These are phyloP conservation scores for Telfairia occidentalis DNA, from an alignment of 331 rosid genomes.

Conservation along the genomic window DNA sequence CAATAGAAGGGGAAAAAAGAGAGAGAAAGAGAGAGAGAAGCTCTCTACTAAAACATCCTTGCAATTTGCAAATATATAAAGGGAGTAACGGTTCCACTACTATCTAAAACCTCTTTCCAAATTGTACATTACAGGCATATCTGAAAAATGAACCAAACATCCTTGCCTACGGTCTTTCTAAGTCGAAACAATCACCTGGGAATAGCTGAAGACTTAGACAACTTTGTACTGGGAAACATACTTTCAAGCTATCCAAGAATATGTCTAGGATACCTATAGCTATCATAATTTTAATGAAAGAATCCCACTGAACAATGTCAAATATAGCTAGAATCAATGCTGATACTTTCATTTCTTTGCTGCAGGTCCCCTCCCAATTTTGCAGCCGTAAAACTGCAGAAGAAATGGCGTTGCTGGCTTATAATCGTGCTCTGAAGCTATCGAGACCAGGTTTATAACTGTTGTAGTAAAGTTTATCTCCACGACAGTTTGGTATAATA, in stretches of 20 bases:
- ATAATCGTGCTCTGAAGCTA: constrained; percentile 86
- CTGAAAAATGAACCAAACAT: background rate
- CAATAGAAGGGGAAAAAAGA: background rate
- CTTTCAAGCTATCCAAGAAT: background rate
- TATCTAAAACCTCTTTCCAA: background rate
- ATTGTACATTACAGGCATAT: background rate
- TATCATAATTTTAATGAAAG: background rate
- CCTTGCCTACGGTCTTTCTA: background rate
- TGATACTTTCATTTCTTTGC: background rate
- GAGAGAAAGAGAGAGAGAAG: background rate
- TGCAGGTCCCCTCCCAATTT: constrained; percentile 66
- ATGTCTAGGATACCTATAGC: background rate
- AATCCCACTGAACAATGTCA: background rate
- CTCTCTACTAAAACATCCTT: background rate
- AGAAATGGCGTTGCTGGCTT: constrained; percentile 78
- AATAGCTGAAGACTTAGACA: background rate
- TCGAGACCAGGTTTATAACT: constrained; percentile 49
- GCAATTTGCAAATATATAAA: background rate
- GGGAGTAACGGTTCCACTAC: background rate
- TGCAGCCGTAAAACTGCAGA: constrained; percentile 54
- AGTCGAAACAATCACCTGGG: background rate
- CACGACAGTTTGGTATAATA: background rate
- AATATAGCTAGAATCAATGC: background rate
- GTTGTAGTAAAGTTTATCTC: background rate
- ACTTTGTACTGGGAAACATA: background rate